Base-by-base conservation (phyloP, 768 basidiomycete genomes). In the Suillus ampliporus region DNA sequence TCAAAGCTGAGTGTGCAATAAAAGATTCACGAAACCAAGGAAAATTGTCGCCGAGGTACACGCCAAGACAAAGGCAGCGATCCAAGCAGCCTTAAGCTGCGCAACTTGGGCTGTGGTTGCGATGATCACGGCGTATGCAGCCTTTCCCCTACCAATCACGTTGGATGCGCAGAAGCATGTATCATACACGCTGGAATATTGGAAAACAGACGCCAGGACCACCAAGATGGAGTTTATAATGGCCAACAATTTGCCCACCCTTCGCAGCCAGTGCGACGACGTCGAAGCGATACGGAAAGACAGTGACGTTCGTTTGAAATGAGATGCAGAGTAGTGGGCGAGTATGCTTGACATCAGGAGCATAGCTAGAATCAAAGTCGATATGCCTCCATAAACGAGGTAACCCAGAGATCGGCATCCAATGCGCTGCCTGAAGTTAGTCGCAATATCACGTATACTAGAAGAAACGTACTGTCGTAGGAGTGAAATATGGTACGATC, bases 51-150 rank as follows among this genome's bases (percentile, higher is more conserved):
- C 74, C 62, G 58, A 68, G 1, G 59, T 54, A 37, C 69, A 62
- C 3, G 74, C 72, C 4, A 82, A 68, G 9, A 61, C 65, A 0
- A 78, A 70, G 2, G 74, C 81, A 0, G 79, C 78, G 47, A 76
- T 72, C 80, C 82, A 81, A 17, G 76, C 76, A 0, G 13, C 43
- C 46, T 60, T 70, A 68, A 76, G 74, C 47, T 58, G 31, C 5
- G 44, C 23, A 13, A 77, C 21, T 51, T 79, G 78, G 5, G 51
- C 61, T 0, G 11, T 0, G 3, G 1, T 5, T 0, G 56, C 54
- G 3, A n/a, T 8, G 1, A 81, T 73, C 13, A 81, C 71, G 17
- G 70, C 56, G 51, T 73, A 80, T 2, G 78, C 77, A 0, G 21
- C 43, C 1, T 43, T 3, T 17, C 71, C 69, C 65, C 71, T 63